Evolutionary conservation across 805 yeast genomes (phyloP).

Genomic region (Wickerhamiella azymoides): DNA sequence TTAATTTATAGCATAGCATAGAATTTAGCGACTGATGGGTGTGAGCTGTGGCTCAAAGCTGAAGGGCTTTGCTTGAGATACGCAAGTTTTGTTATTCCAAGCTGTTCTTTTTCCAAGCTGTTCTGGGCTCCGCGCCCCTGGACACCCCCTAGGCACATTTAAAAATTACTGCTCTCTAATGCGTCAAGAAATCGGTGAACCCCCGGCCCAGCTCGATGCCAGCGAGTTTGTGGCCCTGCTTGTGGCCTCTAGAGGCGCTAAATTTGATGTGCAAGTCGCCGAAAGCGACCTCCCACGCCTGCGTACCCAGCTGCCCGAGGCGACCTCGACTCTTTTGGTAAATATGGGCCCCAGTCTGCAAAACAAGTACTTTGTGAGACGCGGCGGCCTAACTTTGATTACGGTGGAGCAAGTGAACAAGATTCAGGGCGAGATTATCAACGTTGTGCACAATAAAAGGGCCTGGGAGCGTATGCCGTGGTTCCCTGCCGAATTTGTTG

Average conservation of each 20-base stretch:
- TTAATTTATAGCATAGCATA: not conserved
- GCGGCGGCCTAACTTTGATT: constrained; percentile 26
- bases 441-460: constrained; percentile 23
- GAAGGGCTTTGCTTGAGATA: too few species aligned
- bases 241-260: constrained; percentile 22
- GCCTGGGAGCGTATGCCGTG: constrained; percentile 24
- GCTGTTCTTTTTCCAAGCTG: too few species aligned
- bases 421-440: constrained; percentile 24
- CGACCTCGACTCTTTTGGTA: constrained; percentile 17
- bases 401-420: constrained; percentile 18
- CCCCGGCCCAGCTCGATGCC: constrained; percentile 20
- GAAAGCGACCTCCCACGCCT: constrained; percentile 12
- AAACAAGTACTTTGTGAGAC: constrained; percentile 24
- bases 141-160: too few species aligned
- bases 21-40: not conserved
- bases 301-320: constrained; percentile 7
- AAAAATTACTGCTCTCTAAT: not conserved
- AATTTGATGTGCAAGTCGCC: constrained; percentile 24
- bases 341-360: constrained; percentile 25
- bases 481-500: constrained; percentile 24
- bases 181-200: constrained; percentile 17
- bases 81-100: too few species aligned
- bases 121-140: too few species aligned
- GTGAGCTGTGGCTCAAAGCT: too few species aligned
- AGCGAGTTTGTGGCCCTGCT: constrained; percentile 24